Evolutionary conservation across 2,329 filamentous ascomycete species (phyloP).

Genomic region (Xylaria sp.): DNA sequence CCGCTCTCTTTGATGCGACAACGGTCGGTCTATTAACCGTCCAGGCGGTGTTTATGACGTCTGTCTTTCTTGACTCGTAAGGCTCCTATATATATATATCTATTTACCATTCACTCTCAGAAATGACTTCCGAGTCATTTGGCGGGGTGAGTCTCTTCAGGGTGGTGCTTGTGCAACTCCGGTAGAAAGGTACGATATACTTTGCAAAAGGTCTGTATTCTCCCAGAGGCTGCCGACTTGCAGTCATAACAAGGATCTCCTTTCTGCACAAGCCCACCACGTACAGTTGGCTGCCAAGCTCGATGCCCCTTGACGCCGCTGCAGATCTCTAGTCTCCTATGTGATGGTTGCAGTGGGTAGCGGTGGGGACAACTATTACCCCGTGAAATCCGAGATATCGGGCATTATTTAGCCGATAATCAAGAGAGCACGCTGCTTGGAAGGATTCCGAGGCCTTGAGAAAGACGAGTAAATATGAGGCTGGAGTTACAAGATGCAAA

Average conservation of each 20-base stretch:
- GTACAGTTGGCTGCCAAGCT: constrained; percentile 10
- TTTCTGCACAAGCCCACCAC: not conserved
- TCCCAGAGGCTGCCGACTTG: not conserved
- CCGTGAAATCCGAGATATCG: not conserved
- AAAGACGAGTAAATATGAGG: not conserved
- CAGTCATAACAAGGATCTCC: constrained; percentile 6
- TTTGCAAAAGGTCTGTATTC: not conserved
- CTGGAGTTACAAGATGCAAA: not conserved
- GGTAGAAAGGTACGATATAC: too few relatives aligned
- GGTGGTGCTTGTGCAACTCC: too few relatives aligned
- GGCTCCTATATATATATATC: too few relatives aligned
- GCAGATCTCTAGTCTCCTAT: constrained; percentile 5
- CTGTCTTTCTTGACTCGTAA: too few relatives aligned
- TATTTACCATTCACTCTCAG: too few relatives aligned
- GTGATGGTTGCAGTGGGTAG: constrained; percentile 1
- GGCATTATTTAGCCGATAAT: not conserved
- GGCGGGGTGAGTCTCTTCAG: too few relatives aligned
- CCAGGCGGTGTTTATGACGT: too few relatives aligned
- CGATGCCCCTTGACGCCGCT: constrained; percentile 4
- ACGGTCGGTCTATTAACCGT: too few relatives aligned
- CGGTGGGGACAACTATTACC: constrained; percentile 17
- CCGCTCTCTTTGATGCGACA: too few relatives aligned
- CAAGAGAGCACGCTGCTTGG: too few relatives aligned
- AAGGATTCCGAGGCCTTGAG: not conserved
- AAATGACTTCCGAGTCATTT: too few relatives aligned